Percentiles rank a stretch among this genome's conserved stretches.
Conservation (phyloP, 2,329 filamentous ascomycete genomes). For the Ophiostoma sp. region DNA sequence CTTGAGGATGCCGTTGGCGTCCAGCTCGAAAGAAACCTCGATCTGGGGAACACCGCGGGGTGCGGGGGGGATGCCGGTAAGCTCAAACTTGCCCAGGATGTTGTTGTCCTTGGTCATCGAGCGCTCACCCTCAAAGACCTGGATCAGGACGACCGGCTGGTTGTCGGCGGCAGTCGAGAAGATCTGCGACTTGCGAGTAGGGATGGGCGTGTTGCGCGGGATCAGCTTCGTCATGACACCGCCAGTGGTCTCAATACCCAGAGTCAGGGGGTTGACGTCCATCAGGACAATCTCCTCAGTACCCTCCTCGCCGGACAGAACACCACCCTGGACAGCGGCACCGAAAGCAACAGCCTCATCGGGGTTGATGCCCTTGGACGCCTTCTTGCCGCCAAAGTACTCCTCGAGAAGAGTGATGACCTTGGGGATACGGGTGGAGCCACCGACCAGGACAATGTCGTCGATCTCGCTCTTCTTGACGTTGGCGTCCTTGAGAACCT, state of each 20-base stretch:
- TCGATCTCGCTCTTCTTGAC: slow-evolving; percentile 92
- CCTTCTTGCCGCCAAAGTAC: slow-evolving; percentile 92
- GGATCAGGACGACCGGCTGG: slow-evolving; percentile 90
- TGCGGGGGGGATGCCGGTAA: slow-evolving; percentile 89
- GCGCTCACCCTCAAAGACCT: slow-evolving; percentile 92
- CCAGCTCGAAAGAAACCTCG: slow-evolving; percentile 94
- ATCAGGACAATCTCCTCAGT: slow-evolving; percentile 81
- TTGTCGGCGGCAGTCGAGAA: slow-evolving; percentile 96
- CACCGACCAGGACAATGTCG: slow-evolving; percentile 96
- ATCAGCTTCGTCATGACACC: slow-evolving; percentile 98
- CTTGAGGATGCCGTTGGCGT: slow-evolving; percentile 97
- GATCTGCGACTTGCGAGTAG: slow-evolving; percentile 95
- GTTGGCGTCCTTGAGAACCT: slow-evolving; percentile 97
- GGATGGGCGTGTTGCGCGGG: slow-evolving; percentile 88
- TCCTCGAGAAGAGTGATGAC: slow-evolving; percentile 91
- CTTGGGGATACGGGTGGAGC: slow-evolving; percentile 99
- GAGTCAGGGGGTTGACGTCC: slow-evolving; percentile 94
- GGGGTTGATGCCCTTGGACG: slow-evolving; percentile 98
- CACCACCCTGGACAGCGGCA: slow-evolving; percentile 94
- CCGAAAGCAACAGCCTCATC: slow-evolving; percentile 98
- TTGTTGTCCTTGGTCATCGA: slow-evolving; percentile 97
- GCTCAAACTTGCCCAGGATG: slow-evolving; percentile 94
- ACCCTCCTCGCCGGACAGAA: slow-evolving; percentile 81
- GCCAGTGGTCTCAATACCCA: slow-evolving; percentile 95
- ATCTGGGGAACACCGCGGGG: slow-evolving; percentile 97